A percentile compares a stretch with the other conserved stretches of the same genome.
phyloP scores from a whole-genome alignment of 2,329 filamentous ascomycete species.

The Lecanosticta acicola region DNA sequence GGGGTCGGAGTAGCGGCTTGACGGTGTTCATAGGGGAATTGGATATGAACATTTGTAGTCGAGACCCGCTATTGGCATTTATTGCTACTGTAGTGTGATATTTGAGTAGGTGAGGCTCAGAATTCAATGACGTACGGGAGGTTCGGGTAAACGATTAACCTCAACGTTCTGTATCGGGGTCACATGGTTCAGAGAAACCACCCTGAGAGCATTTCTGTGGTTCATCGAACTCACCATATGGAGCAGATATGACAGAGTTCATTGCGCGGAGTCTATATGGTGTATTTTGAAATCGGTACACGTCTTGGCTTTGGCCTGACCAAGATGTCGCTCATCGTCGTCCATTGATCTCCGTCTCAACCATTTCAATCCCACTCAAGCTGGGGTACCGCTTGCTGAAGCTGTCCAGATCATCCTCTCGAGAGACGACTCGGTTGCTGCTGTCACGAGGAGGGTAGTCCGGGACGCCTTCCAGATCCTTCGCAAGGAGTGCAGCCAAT shows the following conservation, averaged over 20 bases:
- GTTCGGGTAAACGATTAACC: not conserved
- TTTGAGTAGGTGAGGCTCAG: no score
- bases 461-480: slow-evolving; percentile 35
- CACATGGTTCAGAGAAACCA: no score
- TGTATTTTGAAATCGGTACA: not conserved
- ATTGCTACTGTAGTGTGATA: not conserved
- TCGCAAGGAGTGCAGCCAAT: slow-evolving; percentile 34
- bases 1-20: slow-evolving; percentile 8
- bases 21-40: not conserved
- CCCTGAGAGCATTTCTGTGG: no score
- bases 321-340: slow-evolving; percentile 1
- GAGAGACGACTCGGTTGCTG: not conserved
- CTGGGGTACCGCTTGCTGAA: slow-evolving; percentile 86
- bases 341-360: slow-evolving; percentile 48
- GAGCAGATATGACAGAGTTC: not conserved
- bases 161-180: not conserved
- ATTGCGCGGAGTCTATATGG: not conserved
- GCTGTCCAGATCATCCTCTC: slow-evolving; percentile 16
- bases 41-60: not conserved
- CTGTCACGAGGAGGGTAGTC: slow-evolving; percentile 24
- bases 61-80: no score
- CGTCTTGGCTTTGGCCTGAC: not conserved
- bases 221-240: no score
- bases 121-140: not conserved
- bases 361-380: slow-evolving; percentile 78